These are phyloP conservation scores for Ogataea allantospora DNA, from an alignment of 805 yeast genomes.

Conservation along the genomic window DNA sequence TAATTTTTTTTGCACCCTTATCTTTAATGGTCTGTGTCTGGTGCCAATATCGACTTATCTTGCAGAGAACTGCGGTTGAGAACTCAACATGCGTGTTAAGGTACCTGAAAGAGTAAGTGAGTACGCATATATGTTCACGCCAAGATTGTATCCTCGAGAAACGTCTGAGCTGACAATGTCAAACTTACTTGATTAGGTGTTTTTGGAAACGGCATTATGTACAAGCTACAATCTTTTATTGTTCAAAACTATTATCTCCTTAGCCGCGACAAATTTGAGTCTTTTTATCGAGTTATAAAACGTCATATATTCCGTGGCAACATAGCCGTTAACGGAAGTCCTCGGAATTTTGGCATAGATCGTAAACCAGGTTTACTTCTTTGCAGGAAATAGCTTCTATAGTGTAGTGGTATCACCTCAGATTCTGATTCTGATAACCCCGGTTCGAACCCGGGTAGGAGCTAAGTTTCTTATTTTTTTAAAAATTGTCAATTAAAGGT, in stretches of 20 bases:
- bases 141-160: not conserved
- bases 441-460: constrained; percentile 40
- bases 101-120: constrained; percentile 4
- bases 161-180: not conserved
- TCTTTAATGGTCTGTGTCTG: not conserved
- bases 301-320: too few relatives aligned
- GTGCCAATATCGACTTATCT: not conserved
- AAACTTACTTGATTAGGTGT: constrained; percentile 4
- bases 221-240: too few relatives aligned
- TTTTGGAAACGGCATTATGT: constrained; percentile 10
- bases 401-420: constrained; percentile 38
- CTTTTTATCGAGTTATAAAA: too few relatives aligned
- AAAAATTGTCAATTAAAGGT: not conserved
- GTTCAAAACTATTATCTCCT: too few relatives aligned
- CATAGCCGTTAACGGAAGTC: too few relatives aligned
- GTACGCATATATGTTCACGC: not conserved
- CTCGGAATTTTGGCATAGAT: not conserved
- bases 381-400: constrained; percentile 20
- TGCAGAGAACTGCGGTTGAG: not conserved
- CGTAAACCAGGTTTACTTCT: not conserved
- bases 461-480: constrained; percentile 22
- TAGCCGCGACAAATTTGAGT: too few relatives aligned
- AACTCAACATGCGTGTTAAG: not conserved
- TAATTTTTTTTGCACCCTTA: not conserved
- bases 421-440: constrained; percentile 38